Percentiles rank a stretch among this genome's conserved stretches.
Evolutionary conservation across 306 rosid genomes (phyloP).

Genomic region (Herpetospermum pedunculosum): DNA sequence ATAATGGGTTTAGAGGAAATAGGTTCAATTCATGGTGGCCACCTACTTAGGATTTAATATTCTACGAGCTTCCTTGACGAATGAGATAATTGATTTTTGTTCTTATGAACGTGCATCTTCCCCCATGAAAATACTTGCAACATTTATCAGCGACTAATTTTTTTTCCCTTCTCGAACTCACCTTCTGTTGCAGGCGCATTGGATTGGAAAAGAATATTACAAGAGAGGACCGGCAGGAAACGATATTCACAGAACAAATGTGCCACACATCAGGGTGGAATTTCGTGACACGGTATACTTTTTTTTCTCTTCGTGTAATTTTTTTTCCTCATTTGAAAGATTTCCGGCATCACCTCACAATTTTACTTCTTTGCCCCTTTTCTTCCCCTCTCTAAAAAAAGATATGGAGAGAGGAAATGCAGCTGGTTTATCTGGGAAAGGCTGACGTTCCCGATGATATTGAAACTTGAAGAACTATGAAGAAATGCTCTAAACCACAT

Average conservation of each 20-base stretch:
- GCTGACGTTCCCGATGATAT: slow-evolving; percentile 42
- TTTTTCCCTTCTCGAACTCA: neutral
- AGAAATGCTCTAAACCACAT: neutral
- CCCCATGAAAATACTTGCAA: neutral
- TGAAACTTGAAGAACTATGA: slow-evolving; percentile 16
- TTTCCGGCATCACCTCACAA: neutral
- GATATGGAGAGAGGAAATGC: slow-evolving; percentile 96
- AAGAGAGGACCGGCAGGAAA: slow-evolving; percentile 90
- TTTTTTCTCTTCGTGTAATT: neutral
- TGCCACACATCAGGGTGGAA: slow-evolving; percentile 92
- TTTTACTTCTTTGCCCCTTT: too few relatives aligned
- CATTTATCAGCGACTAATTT: neutral
- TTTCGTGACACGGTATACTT: slow-evolving; percentile 65
- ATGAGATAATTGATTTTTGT: neutral
- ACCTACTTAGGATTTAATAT: too few relatives aligned
- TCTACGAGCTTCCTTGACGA: too few relatives aligned
- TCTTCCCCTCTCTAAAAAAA: slow-evolving; percentile 12
- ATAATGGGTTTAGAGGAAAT: too few relatives aligned
- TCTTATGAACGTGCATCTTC: neutral
- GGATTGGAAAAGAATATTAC: slow-evolving; percentile 91
- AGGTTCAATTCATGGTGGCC: too few relatives aligned
- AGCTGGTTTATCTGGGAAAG: slow-evolving; percentile 68
- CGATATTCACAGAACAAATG: slow-evolving; percentile 83
- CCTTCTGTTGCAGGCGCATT: slow-evolving; percentile 54
- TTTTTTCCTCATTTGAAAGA: neutral